Evolutionary conservation across 2,329 filamentous ascomycete genomes (phyloP), one percentile per base, ranked within the genome.

Genomic region (Xylaria hypoxylon): DNA sequence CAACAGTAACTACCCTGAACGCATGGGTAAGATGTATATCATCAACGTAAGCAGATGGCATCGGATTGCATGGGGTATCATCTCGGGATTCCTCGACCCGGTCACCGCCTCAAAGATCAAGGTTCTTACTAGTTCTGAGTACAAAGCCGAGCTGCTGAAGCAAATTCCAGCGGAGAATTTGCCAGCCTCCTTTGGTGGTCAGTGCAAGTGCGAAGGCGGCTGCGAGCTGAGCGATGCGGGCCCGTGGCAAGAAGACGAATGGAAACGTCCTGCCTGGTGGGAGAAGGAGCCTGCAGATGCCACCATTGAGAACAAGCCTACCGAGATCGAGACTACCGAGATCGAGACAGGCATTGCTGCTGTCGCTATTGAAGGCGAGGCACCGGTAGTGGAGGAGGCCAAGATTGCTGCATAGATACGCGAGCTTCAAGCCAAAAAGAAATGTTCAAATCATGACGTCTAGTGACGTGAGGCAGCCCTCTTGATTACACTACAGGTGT

Each of bases 1-100:
- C 71, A 96, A 98, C 83, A 97, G 98, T 87, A 97, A 98, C 89
- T 99, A 99, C 84, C 96, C 96, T 7, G 96, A 99, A 86, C 92
- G 96, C 66, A 86, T 99, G 66, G 96, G 96, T 77, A 94, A 94
- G 82, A 87, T 99, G 78, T 99, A 97, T 86, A 84, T 99, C 75
- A 97, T 99, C 89, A 99, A 99, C 82, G 93, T 35, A 22, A 35
- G 13, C 26, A 38, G 13, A 15, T 47, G 28, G 40, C 19, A 61
- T 6, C 95, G 2, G 94, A 94, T 22, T 98, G 94, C 94, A 70
- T 99, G 96, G 87, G 86, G 83, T 78, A 86, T 96, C 64, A 88
- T 98, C 81, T 97, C 96, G 87, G 89, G 90, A 72, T 98, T 96
- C 89, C 87, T 99, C 75, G 96, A 99, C 82, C 96, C 96, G 58